phyloP scores from a whole-genome alignment of 1,284 basidiomycete species.

The Sporisorium exsertum region DNA sequence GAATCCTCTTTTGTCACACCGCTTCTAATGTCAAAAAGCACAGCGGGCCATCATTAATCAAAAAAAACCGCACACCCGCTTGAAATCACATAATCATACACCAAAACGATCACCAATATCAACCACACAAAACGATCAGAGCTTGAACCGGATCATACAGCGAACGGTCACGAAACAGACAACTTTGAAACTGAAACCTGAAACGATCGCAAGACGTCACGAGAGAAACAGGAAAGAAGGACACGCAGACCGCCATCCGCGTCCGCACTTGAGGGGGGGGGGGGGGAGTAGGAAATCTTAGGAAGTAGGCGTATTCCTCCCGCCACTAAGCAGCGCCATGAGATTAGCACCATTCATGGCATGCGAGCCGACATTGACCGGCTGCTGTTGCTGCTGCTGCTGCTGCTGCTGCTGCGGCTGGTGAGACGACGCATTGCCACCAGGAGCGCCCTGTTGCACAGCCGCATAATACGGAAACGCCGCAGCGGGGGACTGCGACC shows the following conservation, averaged over 20 bases:
- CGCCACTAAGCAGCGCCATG: constrained; percentile 47
- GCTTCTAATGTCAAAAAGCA: no score
- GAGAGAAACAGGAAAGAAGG: neutral
- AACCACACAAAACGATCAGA: no score
- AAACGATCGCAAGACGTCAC: neutral
- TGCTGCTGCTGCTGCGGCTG: constrained; percentile 7
- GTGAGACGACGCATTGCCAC: neutral
- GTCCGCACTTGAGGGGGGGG: no score
- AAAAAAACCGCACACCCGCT: no score
- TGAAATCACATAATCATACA: no score
- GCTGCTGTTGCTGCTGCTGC: constrained; percentile 15
- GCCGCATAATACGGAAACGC: constrained; percentile 38
- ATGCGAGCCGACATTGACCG: constrained; percentile 31
- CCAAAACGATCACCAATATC: no score
- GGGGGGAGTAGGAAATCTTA: no score
- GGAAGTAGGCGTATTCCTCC: constrained; percentile 28
- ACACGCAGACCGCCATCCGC: no score
- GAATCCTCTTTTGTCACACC: no score
- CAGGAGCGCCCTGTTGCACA: constrained; percentile 3
- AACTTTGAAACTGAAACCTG: neutral
- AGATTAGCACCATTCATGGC: constrained; percentile 49
- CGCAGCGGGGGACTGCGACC: constrained; percentile 19
- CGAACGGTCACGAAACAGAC: no score
- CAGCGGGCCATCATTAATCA: no score
- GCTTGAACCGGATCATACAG: no score